Evolutionary conservation across 768 basidiomycete species (phyloP), one percentile per base, ranked within the genome.

Genomic region (Gloeostereum incarnatum): DNA sequence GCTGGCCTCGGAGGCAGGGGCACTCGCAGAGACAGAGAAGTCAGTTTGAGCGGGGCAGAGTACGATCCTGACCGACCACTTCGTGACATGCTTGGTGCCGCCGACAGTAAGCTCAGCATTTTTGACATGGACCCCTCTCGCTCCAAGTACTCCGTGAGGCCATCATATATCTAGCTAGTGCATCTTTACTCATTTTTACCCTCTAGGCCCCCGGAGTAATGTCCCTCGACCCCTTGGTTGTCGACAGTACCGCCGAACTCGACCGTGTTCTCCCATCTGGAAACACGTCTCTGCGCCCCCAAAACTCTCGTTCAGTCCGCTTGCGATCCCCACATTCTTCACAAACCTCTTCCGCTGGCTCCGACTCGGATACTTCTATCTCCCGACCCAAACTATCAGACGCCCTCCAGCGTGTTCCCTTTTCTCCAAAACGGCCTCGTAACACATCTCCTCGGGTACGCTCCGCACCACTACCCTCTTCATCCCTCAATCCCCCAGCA

Each of bases 31-130:
- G 33, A 62, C 78, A 41, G 79, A 84, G 47, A 49, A 43, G 11
- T 57, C 35, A 68, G 77, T 48, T 51, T 83, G 36, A 84, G 79
- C 54, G 84, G 79, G 26, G 81, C 81, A 29, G 88, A 91, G 52
- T 91, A 85, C 45, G 88, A 91, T 54, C 87, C 88, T 3, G 87
- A 91, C 23, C 66, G 88, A 16, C 83, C 84, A 1, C 55, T 90
- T 22, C 70, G 81, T 43, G 72, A 75, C 18, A 82, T 90, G 54
- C 72, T 89, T 38, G 75, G 71, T 20, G 74, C 73, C 38, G 75
- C 72, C 14, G 66, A 70, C 40, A 67, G 65, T 40, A 70, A 66
- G 46, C 58, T 76, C 43, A 78, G 73, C 54, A 62, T 73, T 45
- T 71, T 79, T 38, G 74, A 75, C 45, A 51, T 60, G 30, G 71